A percentile compares a stretch with the other conserved stretches of the same genome.
Conservation (phyloP, 768 basidiomycete species). For the Leucosporidium creatinivorum region DNA sequence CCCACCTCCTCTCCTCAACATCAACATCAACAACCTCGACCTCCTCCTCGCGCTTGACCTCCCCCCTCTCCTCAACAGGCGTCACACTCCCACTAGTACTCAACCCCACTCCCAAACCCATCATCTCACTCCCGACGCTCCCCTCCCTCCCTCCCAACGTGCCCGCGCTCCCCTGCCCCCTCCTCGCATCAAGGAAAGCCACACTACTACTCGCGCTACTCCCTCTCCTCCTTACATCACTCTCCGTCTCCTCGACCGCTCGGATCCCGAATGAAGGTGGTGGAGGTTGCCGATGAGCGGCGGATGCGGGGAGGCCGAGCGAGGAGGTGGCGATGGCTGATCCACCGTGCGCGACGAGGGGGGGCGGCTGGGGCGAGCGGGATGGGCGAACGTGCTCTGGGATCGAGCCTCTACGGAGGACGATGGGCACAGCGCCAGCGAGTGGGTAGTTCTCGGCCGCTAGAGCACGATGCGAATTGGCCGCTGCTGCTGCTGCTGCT, state of each 20-base stretch:
- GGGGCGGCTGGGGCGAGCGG: background rate
- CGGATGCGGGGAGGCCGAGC: background rate
- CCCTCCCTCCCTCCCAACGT: background rate
- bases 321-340: too few relatives aligned
- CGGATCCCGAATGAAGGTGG: constrained; percentile 20
- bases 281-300: background rate
- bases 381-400: background rate
- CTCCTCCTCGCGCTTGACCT: background rate
- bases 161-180: background rate
- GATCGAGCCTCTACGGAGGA: constrained; percentile 1
- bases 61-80: constrained; percentile 1
- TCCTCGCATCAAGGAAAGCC: background rate
- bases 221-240: background rate
- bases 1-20: constrained; percentile 5
- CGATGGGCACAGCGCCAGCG: background rate
- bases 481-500: too few relatives aligned
- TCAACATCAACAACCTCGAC: background rate
- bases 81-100: background rate
- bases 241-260: constrained; percentile 10
- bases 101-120: background rate
- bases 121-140: background rate
- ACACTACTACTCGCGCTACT: background rate
- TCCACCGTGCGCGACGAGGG: too few relatives aligned
- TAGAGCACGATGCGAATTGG: too few relatives aligned
- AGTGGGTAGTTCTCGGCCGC: background rate